phyloP scores from a whole-genome alignment of 257 asterid species.

The Solanum bukasovii region DNA sequence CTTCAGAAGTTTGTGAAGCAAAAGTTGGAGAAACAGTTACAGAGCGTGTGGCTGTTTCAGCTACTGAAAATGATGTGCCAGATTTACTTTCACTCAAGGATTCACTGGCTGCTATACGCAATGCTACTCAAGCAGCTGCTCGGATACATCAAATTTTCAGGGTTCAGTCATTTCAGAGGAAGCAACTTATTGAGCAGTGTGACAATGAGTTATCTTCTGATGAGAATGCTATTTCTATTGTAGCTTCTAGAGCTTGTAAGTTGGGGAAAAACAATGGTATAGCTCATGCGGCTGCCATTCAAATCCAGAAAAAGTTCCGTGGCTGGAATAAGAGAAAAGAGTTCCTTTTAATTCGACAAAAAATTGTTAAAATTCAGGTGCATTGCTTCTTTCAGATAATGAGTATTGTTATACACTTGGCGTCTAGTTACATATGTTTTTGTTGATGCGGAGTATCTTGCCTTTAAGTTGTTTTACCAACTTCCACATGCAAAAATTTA shows the following conservation, averaged over 20 bases:
- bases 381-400: constrained; percentile 7
- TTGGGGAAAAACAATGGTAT: constrained; percentile 34
- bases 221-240: constrained; percentile 48
- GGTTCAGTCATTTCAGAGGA: constrained; percentile 82
- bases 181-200: constrained; percentile 38
- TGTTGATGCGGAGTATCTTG: not conserved
- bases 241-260: constrained; percentile 52
- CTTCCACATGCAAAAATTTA: not conserved
- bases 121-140: constrained; percentile 94
- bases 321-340: constrained; percentile 89
- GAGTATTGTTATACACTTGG: not conserved
- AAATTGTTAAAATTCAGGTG: constrained; percentile 93
- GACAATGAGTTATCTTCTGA: constrained; percentile 35
- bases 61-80: constrained; percentile 53
- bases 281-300: constrained; percentile 70
- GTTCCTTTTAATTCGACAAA: constrained; percentile 59
- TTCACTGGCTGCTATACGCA: constrained; percentile 85
- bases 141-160: constrained; percentile 83
- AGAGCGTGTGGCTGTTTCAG: constrained; percentile 67
- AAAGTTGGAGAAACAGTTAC: constrained; percentile 49
- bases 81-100: constrained; percentile 73
- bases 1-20: constrained; percentile 24
- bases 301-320: constrained; percentile 87
- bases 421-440: not conserved
- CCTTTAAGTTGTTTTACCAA: not conserved